Conservation (phyloP, 768 basidiomycete genomes). For the Daedaleopsis nitida region DNA sequence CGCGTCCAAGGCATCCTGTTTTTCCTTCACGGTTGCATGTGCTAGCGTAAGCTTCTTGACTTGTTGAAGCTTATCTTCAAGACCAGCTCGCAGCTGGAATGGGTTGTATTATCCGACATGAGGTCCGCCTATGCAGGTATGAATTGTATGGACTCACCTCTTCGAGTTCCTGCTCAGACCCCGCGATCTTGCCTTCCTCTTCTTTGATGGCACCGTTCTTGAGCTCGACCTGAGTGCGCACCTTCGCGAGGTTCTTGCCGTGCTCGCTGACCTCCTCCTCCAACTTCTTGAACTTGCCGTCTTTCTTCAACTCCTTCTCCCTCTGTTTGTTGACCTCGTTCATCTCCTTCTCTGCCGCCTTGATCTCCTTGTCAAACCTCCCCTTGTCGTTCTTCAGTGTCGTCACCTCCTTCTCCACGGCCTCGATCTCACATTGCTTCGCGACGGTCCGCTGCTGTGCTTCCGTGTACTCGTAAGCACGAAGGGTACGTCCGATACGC, state of each 20-base stretch:
- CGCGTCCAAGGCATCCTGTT: constrained; percentile 60
- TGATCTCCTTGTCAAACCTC: constrained; percentile 53
- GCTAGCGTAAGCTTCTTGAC: constrained; percentile 55
- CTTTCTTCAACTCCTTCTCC: constrained; percentile 89
- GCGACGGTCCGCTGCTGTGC: constrained; percentile 50
- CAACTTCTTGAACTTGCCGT: constrained; percentile 86
- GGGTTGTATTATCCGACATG: not conserved
- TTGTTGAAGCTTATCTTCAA: constrained; percentile 60
- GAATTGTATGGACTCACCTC: constrained; percentile 47
- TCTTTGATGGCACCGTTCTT: constrained; percentile 74
- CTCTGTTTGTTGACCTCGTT: constrained; percentile 70
- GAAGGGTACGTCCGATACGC: constrained; percentile 74
- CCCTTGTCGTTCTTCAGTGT: constrained; percentile 49
- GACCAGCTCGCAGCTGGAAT: constrained; percentile 54
- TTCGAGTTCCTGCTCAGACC: constrained; percentile 55
- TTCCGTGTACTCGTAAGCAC: constrained; percentile 88
- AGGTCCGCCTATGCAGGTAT: no score
- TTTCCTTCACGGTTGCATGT: constrained; percentile 67
- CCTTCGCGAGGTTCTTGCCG: constrained; percentile 80
- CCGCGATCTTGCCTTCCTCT: constrained; percentile 63
- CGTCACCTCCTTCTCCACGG: constrained; percentile 51
- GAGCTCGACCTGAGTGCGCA: constrained; percentile 84
- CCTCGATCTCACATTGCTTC: constrained; percentile 58
- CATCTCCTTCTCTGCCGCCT: constrained; percentile 68
- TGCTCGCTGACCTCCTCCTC: constrained; percentile 78